Evolutionary conservation across 306 rosid genomes (phyloP).

Genomic region (Mucuna pruriens): DNA sequence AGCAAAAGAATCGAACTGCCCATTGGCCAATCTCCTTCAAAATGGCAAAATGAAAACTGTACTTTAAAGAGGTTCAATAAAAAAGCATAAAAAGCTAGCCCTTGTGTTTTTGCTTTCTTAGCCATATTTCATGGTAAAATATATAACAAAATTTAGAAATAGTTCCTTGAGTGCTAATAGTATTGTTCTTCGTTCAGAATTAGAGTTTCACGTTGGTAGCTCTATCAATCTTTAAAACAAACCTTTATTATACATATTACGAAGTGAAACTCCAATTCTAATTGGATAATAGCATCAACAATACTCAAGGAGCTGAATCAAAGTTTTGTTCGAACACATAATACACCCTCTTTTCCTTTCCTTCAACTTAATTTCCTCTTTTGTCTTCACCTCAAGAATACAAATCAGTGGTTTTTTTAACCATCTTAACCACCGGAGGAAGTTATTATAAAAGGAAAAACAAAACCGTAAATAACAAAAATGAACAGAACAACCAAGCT

Average conservation of each 20-base stretch:
- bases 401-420: conserved; percentile 7
- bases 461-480: neutral
- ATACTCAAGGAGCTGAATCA: too few relatives aligned
- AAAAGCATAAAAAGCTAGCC: neutral
- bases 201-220: too few relatives aligned
- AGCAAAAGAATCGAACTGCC: conserved; percentile 3
- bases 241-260: too few relatives aligned
- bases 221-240: too few relatives aligned
- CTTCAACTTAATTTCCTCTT: neutral
- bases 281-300: too few relatives aligned
- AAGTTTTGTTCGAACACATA: too few relatives aligned
- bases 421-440: neutral
- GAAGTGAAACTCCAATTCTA: too few relatives aligned
- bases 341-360: neutral
- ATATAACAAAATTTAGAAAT: too few relatives aligned
- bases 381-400: neutral
- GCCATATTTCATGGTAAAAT: neutral
- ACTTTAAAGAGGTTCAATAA: neutral
- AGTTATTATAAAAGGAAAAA: neutral
- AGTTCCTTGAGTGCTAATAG: too few relatives aligned
- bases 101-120: neutral
- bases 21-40: conserved; percentile 1
- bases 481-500: neutral
- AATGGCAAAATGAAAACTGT: conserved; percentile 1
- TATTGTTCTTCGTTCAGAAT: too few relatives aligned